Percentiles rank a stretch among this genome's conserved stretches.
Evolutionary conservation across 2,329 filamentous ascomycete species (phyloP).

Genomic region (Aureobasidium leucospermi): DNA sequence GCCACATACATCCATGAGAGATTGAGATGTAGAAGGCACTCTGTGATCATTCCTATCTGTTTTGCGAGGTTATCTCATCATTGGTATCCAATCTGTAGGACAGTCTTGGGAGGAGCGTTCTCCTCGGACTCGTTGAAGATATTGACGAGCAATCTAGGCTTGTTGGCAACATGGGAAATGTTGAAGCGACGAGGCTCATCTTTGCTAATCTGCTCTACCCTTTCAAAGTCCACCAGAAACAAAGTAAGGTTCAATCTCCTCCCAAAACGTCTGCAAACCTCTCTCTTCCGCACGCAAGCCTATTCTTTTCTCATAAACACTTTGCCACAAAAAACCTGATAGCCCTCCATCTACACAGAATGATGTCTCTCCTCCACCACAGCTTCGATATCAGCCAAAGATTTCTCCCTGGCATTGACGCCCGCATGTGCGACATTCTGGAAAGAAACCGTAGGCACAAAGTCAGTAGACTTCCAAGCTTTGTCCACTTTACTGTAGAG

Average conservation of each 20-base stretch:
- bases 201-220: slow-evolving; percentile 59
- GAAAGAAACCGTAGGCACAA: slow-evolving; percentile 41
- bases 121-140: background rate
- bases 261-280: too few species aligned
- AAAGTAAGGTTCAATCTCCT: slow-evolving; percentile 59
- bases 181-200: slow-evolving; percentile 67
- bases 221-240: slow-evolving; percentile 58
- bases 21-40: too few species aligned
- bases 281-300: too few species aligned
- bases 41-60: too few species aligned
- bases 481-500: slow-evolving; percentile 58
- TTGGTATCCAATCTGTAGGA: background rate
- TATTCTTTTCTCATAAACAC: too few species aligned
- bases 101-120: background rate
- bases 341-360: too few species aligned
- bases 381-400: slow-evolving; percentile 27
- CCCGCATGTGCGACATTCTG: slow-evolving; percentile 36
- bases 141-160: background rate
- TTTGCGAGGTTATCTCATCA: too few species aligned
- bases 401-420: slow-evolving; percentile 20
- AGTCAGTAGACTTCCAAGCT: slow-evolving; percentile 51
- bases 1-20: too few species aligned
- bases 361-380: too few species aligned
- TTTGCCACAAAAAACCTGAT: too few species aligned
- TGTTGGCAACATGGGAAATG: background rate